Evolutionary conservation across 768 basidiomycete genomes (phyloP).

Genomic region (Antrodiella citrinella): DNA sequence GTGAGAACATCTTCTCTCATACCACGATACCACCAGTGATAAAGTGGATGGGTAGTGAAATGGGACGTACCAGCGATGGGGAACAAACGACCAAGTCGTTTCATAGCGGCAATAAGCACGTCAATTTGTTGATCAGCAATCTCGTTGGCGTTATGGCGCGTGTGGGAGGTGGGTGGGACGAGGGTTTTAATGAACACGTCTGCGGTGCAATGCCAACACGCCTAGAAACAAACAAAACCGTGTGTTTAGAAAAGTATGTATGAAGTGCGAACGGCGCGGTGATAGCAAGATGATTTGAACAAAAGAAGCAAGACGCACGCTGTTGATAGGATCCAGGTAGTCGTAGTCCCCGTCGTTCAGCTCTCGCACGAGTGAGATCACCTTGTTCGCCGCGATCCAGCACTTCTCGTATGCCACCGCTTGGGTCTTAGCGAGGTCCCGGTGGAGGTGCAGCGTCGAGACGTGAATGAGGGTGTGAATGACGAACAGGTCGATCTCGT

Average conservation of each 20-base stretch:
- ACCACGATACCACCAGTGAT: neutral
- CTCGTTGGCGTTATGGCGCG: slow-evolving; percentile 13
- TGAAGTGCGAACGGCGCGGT: neutral
- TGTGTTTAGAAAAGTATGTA: neutral
- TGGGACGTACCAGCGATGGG: slow-evolving; percentile 29
- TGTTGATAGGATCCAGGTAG: slow-evolving; percentile 45
- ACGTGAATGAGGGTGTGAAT: slow-evolving; percentile 44
- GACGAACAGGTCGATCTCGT: slow-evolving; percentile 36
- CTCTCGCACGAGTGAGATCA: slow-evolving; percentile 37
- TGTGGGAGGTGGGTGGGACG: slow-evolving; percentile 1
- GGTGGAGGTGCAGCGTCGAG: slow-evolving; percentile 43
- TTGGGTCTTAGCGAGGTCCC: slow-evolving; percentile 28
- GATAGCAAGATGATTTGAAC: neutral
- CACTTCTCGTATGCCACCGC: slow-evolving; percentile 28
- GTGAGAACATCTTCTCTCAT: neutral
- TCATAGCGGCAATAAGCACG: slow-evolving; percentile 27
- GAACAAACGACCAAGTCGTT: slow-evolving; percentile 26
- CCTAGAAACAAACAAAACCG: slow-evolving; percentile 15
- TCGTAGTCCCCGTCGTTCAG: slow-evolving; percentile 43
- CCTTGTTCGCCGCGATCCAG: slow-evolving; percentile 34
- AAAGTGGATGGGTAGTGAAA: neutral
- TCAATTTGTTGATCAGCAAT: slow-evolving; percentile 25
- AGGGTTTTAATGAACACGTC: slow-evolving; percentile 30
- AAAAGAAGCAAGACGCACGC: slow-evolving; percentile 29
- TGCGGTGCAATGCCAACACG: slow-evolving; percentile 33